Conservation (phyloP, 257 asterid species). For the Nicotiana noctiflora region DNA sequence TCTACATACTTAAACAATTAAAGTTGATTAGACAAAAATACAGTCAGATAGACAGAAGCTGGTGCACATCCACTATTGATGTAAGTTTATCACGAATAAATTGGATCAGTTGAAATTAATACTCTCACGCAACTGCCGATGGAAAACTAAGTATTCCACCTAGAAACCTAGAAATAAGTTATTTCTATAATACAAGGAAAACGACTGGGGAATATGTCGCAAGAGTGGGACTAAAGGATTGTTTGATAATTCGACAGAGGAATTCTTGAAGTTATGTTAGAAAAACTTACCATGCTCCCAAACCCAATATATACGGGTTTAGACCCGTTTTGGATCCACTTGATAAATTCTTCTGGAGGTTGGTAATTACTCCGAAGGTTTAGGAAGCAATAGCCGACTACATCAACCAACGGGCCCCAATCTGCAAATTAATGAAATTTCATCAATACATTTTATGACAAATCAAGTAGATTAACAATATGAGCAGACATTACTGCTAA, state of each 20-base stretch:
- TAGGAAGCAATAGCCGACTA: conserved; percentile 88
- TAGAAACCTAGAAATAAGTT: conserved; percentile 1
- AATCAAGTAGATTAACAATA: background rate
- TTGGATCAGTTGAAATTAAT: background rate
- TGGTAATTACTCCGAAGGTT: conserved; percentile 65
- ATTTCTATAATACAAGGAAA: background rate
- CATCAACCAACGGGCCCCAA: conserved; percentile 94
- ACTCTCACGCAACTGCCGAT: background rate
- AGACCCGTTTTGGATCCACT: conserved; percentile 77
- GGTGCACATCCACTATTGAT: background rate
- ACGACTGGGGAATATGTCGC: background rate
- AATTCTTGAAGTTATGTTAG: background rate
- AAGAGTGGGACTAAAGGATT: background rate
- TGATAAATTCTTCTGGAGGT: conserved; percentile 62
- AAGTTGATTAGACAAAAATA: background rate
- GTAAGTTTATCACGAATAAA: background rate
- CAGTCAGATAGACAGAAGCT: background rate
- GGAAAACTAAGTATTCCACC: background rate
- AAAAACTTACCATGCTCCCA: conserved; percentile 88
- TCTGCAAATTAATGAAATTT: conserved; percentile 41
- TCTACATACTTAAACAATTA: background rate
- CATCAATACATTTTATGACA: background rate
- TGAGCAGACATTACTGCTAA: background rate
- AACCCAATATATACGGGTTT: conserved; percentile 88
- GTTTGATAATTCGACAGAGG: background rate